These are phyloP conservation scores for Cercospora sp. DNA, from an alignment of 2,329 filamentous ascomycete genomes.

Conservation along the genomic window DNA sequence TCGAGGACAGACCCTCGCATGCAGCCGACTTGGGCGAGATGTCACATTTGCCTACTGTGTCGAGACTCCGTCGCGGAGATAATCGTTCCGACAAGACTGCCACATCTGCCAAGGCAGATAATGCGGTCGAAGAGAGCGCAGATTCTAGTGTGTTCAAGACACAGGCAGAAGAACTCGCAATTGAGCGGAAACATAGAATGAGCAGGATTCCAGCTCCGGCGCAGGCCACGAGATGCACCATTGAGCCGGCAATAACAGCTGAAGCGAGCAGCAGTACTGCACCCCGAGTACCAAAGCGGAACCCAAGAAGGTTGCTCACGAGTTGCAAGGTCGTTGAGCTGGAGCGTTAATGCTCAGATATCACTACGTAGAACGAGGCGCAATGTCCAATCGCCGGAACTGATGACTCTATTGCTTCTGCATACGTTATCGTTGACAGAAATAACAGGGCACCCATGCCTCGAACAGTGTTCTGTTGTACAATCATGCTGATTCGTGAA, in stretches of 20 bases:
- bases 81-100: neutral
- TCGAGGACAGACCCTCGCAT: neutral
- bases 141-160: neutral
- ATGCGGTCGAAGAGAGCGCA: neutral
- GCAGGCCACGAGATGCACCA: neutral
- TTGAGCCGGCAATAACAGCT: neutral
- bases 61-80: neutral
- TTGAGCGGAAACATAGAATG: neutral
- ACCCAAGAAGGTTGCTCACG: neutral
- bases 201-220: neutral
- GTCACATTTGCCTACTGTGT: neutral
- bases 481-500: neutral
- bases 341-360: neutral
- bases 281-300: neutral
- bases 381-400: neutral
- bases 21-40: neutral
- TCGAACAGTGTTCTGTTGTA: neutral
- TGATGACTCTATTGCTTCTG: neutral
- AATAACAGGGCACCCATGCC: neutral
- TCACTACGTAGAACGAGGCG: neutral
- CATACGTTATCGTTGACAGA: neutral
- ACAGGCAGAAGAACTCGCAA: neutral
- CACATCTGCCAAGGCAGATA: neutral
- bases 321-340: neutral
- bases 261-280: neutral